These are phyloP conservation scores for Amanita brunnescens DNA, from an alignment of 768 basidiomycete genomes.

Conservation along the genomic window DNA sequence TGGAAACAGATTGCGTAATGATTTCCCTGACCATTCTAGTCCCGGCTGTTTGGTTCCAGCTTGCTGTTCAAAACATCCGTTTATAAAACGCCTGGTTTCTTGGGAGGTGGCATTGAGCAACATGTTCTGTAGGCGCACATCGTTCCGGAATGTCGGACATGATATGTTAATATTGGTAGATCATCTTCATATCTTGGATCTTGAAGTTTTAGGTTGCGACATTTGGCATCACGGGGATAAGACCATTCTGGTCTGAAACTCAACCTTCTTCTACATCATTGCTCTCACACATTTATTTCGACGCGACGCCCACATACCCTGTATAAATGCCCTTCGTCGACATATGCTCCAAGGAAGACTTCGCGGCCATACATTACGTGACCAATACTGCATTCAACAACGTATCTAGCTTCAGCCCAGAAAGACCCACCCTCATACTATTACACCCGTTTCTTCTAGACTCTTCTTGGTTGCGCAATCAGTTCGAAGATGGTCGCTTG, in stretches of 20 bases:
- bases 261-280: neutral
- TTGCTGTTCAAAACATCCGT: too few relatives aligned
- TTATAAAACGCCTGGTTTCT: too few relatives aligned
- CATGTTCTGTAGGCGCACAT: too few relatives aligned
- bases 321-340: conserved; percentile 60
- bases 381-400: conserved; percentile 54
- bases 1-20: neutral
- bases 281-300: neutral
- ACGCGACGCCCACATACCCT: neutral
- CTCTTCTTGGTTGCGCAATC: conserved; percentile 56
- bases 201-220: neutral
- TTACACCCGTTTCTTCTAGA: conserved; percentile 64
- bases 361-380: conserved; percentile 62
- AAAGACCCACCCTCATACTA: conserved; percentile 58
- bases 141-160: neutral
- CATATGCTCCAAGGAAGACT: conserved; percentile 52
- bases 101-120: too few relatives aligned
- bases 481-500: conserved; percentile 61
- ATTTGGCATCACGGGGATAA: neutral
- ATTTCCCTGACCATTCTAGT: neutral
- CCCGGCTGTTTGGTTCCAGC: too few relatives aligned
- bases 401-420: conserved; percentile 58
- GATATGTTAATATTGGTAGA: too few relatives aligned
- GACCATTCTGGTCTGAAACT: neutral
- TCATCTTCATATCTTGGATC: neutral